Base-by-base conservation (phyloP, 2,329 filamentous ascomycete genomes). In the Daldinia sp. region DNA sequence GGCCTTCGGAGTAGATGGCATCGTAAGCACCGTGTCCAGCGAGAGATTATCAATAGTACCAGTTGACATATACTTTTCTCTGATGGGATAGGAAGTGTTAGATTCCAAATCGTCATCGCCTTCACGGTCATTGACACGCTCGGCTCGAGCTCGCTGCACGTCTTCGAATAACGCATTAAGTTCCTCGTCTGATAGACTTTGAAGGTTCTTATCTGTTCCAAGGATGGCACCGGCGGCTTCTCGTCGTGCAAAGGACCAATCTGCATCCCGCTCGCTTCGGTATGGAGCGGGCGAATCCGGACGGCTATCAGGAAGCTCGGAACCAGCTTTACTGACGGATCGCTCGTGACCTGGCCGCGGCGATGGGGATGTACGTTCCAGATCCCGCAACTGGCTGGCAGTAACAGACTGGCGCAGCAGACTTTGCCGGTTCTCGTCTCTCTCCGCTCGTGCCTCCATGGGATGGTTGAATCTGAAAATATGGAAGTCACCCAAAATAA, bases 391-490 rank as follows among this genome's bases (percentile, higher is more conserved):
- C 74, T 90, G 88, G 72, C 81, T 90, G 35, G 87, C 87, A 4
- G 89, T 89, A 39, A 91, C 82, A 1, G 94, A 97, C 77, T 98
- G 95, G 51, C 95, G 91, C 64, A 99, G 84, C 20, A 97, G 83
- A 76, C 93, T 97, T 77, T 93, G 89, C 70, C 92, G 93, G 74
- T 93, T 89, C 76, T 97, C 93, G 12, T 93, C 94, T 61, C 96
- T 86, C 81, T 99, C 96, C 2, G 94, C 95, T 65, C 93, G 90
- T 33, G 96, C 96, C 82, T 99, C 96, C 85, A 97, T 92, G 0
- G 96, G 96, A 78, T 99, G 94, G 76, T 98, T 99, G 84, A 99
- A 99, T 63, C 96, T 88, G 82, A 99, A 98, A 68, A 99, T 99
- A 79, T 99, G 96, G 75, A 99, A 99, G 80, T 99, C 96, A 44